Evolutionary conservation across 108 stramenopile genomes (phyloP), one percentile per base, ranked within the genome.

Genomic region (Poteriospumella lacustris): DNA sequence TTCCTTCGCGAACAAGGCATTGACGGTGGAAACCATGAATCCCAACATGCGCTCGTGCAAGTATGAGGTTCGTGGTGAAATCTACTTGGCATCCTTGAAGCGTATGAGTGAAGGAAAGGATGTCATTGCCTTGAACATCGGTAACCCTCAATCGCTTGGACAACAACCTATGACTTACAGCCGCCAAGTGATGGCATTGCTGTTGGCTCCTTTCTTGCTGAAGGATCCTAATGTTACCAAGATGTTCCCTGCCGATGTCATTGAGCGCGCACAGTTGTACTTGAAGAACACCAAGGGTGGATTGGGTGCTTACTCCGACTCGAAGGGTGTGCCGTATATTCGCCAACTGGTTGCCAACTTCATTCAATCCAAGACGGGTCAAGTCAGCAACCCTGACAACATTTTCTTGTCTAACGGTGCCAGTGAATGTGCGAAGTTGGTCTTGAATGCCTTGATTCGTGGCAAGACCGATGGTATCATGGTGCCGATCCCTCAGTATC

Each of bases 401-500:
- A 93, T 96, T 47, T 95, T 94, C 79, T 83, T 96, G 68, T 92
- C 92, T 24, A 93, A 95, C 76, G 96, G 96, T 2, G 96, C 96
- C 33, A 90, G 89, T 43, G 84, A 90, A 33, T 94, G 89, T n/a
- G 92, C 94, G 78, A 85, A 90, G 43, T 78, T 80, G 79, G 75
- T 93, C 9, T 77, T 95, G 81, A 85, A 87, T 12, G 85, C 87
- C 42, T 42, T 95, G 68, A 87, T 97, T 76, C 87, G 90, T 77
- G 82, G 84, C 15, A 36, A 60, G 40, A 9, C 70, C 12, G 85
- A 85, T 28, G 85, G 83, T 40, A 79, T 96, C 44, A 89, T 96
- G 86, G 91, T 93, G 34, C 96, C 96, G 0, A 94, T 95, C 68
- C 96, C 96, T 2, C 96, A 96, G 80, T 96, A 96, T 82, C 96